These are phyloP conservation scores for Aspergillus wentii DNA, from an alignment of 495 filamentous ascomycete genomes.

Conservation along the genomic window DNA sequence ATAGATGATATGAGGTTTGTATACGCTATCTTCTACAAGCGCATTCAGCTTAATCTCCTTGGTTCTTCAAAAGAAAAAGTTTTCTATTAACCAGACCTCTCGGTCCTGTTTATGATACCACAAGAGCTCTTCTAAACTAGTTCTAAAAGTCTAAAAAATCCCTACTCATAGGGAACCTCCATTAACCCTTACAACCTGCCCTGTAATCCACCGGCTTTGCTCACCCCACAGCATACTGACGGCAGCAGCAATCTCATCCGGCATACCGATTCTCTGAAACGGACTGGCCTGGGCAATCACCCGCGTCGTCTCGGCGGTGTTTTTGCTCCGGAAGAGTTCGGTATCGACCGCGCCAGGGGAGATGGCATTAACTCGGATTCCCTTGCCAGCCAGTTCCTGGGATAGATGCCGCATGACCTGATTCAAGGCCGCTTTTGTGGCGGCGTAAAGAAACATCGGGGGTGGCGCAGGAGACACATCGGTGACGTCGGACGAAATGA, in stretches of 20 bases:
- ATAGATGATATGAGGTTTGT: too few relatives aligned
- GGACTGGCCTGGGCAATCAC: conserved; percentile 46
- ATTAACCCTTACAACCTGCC: conserved; percentile 55
- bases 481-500: conserved; percentile 51
- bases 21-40: too few relatives aligned
- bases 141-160: too few relatives aligned
- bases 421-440: conserved; percentile 61
- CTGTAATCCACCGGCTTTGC: conserved; percentile 51
- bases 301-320: conserved; percentile 50
- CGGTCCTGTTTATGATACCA: too few relatives aligned
- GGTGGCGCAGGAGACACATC: conserved; percentile 38
- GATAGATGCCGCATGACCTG: conserved; percentile 56
- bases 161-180: too few relatives aligned
- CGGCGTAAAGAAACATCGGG: conserved; percentile 50
- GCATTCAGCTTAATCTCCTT: too few relatives aligned
- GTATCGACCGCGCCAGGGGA: conserved; percentile 58
- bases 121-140: too few relatives aligned
- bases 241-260: conserved; percentile 54
- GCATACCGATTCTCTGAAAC: conserved; percentile 44
- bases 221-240: conserved; percentile 44
- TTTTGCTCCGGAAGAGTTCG: conserved; percentile 59
- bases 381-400: conserved; percentile 53
- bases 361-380: conserved; percentile 55
- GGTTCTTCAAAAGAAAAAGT: too few relatives aligned
- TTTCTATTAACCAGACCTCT: too few relatives aligned